These are phyloP conservation scores for Lachnum nothofagi DNA, from an alignment of 2,329 filamentous ascomycete species.

Conservation along the genomic window DNA sequence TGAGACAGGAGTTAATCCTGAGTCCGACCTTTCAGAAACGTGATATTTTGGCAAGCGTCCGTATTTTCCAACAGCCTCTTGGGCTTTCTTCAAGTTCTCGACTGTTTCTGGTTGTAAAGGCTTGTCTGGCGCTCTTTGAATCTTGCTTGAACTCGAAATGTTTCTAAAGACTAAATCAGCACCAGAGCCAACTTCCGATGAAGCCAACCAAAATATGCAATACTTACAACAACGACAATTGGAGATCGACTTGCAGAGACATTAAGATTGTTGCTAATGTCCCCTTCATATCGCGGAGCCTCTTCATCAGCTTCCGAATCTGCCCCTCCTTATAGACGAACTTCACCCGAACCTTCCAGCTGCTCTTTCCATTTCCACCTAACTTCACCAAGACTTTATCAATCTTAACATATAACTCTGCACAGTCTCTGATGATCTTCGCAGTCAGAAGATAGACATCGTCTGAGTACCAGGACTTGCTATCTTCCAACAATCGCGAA, in stretches of 20 bases:
- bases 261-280: slow-evolving; percentile 23
- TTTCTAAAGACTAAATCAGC: slow-evolving; percentile 11
- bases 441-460: slow-evolving; percentile 23
- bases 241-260: slow-evolving; percentile 24
- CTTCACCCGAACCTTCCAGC: slow-evolving; percentile 18
- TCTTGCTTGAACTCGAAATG: slow-evolving; percentile 16
- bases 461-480: slow-evolving; percentile 19
- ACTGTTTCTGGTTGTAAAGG: slow-evolving; percentile 16
- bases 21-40: not conserved
- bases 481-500: slow-evolving; percentile 15
- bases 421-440: slow-evolving; percentile 23
- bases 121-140: slow-evolving; percentile 8
- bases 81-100: slow-evolving; percentile 11
- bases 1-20: too few relatives aligned
- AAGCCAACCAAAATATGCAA: not conserved
- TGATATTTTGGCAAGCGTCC: slow-evolving; percentile 9
- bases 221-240: slow-evolving; percentile 23
- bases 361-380: slow-evolving; percentile 17
- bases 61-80: slow-evolving; percentile 6
- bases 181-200: not conserved
- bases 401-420: slow-evolving; percentile 21
- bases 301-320: slow-evolving; percentile 20
- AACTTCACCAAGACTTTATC: slow-evolving; percentile 19
- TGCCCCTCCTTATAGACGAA: slow-evolving; percentile 24
- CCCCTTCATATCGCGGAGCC: slow-evolving; percentile 21